Evolutionary conservation across 2,329 filamentous ascomycete genomes (phyloP), one percentile per base, ranked within the genome.

Genomic region (Aspergillus phoenicis): DNA sequence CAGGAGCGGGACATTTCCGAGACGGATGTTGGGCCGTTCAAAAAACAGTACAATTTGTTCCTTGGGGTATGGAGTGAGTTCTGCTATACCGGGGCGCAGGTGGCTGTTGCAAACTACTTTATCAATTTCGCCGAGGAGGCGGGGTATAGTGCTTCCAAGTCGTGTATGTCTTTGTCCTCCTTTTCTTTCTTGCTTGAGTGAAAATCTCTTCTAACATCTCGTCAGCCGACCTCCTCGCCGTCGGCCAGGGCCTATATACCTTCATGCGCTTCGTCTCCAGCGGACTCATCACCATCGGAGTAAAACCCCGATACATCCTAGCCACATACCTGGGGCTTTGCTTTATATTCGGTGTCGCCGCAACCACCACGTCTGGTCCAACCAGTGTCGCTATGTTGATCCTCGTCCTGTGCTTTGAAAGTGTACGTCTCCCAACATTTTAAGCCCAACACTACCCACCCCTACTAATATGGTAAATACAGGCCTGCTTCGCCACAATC

Each of bases 401-500:
- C 0, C 20, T 53, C 0, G 51, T 53, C 11, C 11, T 53, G 11
- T 38, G n/a, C 1, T 53, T 39, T 17, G 51, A 53, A 53, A 53
- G 51, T 11, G 51, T 53, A 53, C 0, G n/a, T 30, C 8, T 1
- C 38, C 11, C 30, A 6, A 3, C n/a, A 24, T 8, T n/a, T 1
- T 22, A 11, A n/a, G 7, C 24, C 45, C 47, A 30, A 11, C 41
- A 4, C 24, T 22, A 5, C 17, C 20, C 20, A 7, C 30, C 48
- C 11, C 20, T 28, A 20, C 3, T 13, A 22, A 24, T 24, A 2
- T 10, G 1, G 38, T 5, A 0, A 39, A 1, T 28, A 20, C 8
- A 53, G 51, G 51, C 51, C 41, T 61, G 54, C 30, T 61, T 61
- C 24, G 59, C 59, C 20, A 61, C 55, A 6, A 61, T 61, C 39